Conservation (phyloP, 345 rosid species). For the Aquilaria yunnanensis region DNA sequence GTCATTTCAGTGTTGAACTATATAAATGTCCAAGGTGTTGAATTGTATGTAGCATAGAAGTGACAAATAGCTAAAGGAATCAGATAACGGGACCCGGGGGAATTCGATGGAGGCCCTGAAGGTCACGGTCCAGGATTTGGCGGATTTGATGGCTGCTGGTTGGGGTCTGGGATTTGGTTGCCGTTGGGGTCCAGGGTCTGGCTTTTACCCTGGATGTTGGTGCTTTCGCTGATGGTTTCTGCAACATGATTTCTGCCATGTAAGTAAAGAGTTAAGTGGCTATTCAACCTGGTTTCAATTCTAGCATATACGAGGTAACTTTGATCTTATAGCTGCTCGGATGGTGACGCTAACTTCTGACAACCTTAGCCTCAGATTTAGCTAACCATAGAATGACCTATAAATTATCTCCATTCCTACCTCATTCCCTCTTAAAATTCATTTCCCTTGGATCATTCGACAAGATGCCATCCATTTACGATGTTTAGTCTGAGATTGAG, state of each 20-base stretch:
- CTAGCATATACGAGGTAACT: too few relatives aligned
- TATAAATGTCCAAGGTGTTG: slow-evolving; percentile 8
- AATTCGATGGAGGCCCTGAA: slow-evolving; percentile 21
- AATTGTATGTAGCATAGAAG: slow-evolving; percentile 1
- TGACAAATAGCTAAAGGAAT: neutral
- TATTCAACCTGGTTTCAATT: too few relatives aligned
- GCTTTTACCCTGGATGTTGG: slow-evolving; percentile 12
- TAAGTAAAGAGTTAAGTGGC: neutral
- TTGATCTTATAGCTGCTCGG: too few relatives aligned
- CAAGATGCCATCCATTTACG: too few relatives aligned
- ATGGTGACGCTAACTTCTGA: too few relatives aligned
- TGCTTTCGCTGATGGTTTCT: slow-evolving; percentile 20
- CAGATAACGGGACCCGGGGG: slow-evolving; percentile 11
- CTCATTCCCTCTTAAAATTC: too few relatives aligned
- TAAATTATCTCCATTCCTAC: too few relatives aligned
- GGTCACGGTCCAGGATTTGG: slow-evolving; percentile 14
- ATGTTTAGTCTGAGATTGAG: too few relatives aligned
- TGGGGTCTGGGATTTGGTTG: neutral
- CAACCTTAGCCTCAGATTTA: too few relatives aligned
- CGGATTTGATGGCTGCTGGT: slow-evolving; percentile 13
- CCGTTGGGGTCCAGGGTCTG: slow-evolving; percentile 2
- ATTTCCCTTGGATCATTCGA: too few relatives aligned
- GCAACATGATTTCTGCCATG: slow-evolving; percentile 27
- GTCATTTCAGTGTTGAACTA: neutral
- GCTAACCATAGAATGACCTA: too few relatives aligned